Base-by-base conservation (phyloP, 805 yeast species). In the Ogataea thermomethanolica region DNA sequence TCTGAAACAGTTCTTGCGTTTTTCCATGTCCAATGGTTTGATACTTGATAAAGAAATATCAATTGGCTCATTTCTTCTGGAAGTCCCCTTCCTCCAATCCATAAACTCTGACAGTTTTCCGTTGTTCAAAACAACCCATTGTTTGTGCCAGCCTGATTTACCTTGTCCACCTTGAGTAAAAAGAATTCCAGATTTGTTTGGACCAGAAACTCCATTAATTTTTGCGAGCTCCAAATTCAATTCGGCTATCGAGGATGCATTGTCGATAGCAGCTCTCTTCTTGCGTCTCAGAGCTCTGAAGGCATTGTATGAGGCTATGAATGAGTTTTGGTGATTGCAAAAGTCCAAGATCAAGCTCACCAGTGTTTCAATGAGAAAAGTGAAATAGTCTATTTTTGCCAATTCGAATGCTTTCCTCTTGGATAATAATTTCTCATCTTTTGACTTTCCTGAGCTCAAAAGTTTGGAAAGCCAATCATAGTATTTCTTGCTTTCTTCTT, bases 101-200 rank as follows among this genome's bases (percentile, higher is more conserved):
- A 82, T 71, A 56, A 75, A 87, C 55, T 87, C 93, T 31, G 71
- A 68, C 29, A 88, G 64, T 43, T 70, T 73, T 2, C 91, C 89
- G n/a, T 78, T 75, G 10, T 75, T 72, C 35, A 87, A 66, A 0
- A 80, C 85, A 1, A 88, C 84, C 90, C 95, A 85, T 58, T 83
- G 89, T 53, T 86, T 87, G 59, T 87, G 95, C 96, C 96, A 89
- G 3, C 84, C 82, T 15, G 68, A 74, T 44, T 74, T 75, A 0
- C 79, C 78, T 42, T 75, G 78, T 0, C 82, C 83, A 0, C 81
- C 80, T 26, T 74, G 63, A 2, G 77, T 69, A 52, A 74, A 78
- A n/a, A 79, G 55, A 9, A 78, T 69, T 1, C 84, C 85, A 1
- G 65, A 46, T 42, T 59, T 60, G n/a, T 42, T 35, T 7, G 55